Conservation (phyloP, 495 filamentous ascomycete genomes). For the Penicillium riverlandense region DNA sequence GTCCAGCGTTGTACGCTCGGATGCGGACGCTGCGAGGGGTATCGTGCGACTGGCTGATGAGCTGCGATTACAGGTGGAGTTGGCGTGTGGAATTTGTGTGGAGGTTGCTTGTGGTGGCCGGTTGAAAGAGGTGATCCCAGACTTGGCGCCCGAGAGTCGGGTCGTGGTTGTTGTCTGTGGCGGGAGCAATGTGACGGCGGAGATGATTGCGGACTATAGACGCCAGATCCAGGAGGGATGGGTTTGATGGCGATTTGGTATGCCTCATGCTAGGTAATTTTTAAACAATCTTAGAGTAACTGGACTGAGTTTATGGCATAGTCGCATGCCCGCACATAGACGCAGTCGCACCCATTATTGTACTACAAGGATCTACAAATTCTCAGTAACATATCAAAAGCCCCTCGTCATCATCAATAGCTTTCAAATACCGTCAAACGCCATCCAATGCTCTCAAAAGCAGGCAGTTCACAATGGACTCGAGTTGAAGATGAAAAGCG, state of each 20-base stretch:
- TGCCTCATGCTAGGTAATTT: too few relatives aligned
- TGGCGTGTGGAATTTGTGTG: constrained; percentile 73
- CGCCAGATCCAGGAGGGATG: constrained; percentile 30
- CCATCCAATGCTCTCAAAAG: too few relatives aligned
- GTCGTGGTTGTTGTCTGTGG: constrained; percentile 84
- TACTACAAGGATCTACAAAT: too few relatives aligned
- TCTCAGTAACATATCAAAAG: too few relatives aligned
- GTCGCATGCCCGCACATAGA: too few relatives aligned
- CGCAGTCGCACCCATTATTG: too few relatives aligned
- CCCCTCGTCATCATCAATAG: too few relatives aligned
- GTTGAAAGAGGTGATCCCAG: constrained; percentile 49
- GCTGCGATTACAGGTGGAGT: constrained; percentile 67
- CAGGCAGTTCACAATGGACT: too few relatives aligned
- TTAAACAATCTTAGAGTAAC: too few relatives aligned
- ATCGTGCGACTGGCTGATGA: constrained; percentile 69
- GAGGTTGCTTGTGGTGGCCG: constrained; percentile 38
- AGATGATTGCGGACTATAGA: constrained; percentile 58
- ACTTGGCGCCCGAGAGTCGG: constrained; percentile 48
- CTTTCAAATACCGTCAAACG: too few relatives aligned
- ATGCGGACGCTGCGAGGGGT: constrained; percentile 71
- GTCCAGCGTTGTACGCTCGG: constrained; percentile 58
- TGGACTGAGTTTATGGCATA: too few relatives aligned
- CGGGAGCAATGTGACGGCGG: constrained; percentile 60
- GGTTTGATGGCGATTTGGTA: constrained; percentile 6
- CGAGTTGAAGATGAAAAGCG: too few relatives aligned